Conservation (phyloP, 2,329 filamentous ascomycete genomes). For the Penicillium hordei region DNA sequence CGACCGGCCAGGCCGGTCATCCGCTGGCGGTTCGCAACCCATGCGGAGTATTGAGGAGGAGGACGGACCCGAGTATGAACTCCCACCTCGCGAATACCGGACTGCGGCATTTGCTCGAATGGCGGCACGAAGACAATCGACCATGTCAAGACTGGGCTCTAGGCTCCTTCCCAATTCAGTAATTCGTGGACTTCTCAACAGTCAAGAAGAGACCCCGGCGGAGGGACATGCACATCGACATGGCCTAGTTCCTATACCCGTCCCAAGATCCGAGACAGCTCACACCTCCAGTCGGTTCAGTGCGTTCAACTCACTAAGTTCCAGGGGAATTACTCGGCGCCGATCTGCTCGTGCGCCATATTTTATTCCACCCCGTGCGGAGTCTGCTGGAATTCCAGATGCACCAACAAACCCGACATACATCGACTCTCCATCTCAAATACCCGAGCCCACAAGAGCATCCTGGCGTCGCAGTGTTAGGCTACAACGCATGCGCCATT, state of each 20-base stretch:
- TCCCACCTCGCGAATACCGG: slow-evolving; percentile 32
- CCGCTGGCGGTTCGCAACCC: slow-evolving; percentile 18
- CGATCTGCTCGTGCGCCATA: slow-evolving; percentile 43
- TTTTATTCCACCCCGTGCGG: slow-evolving; percentile 37
- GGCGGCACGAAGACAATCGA: slow-evolving; percentile 45
- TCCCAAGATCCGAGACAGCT: slow-evolving; percentile 35
- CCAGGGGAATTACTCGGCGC: slow-evolving; percentile 42
- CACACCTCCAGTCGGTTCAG: slow-evolving; percentile 41
- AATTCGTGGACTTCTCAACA: slow-evolving; percentile 45
- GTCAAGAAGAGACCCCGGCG: slow-evolving; percentile 47
- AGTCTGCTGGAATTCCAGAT: slow-evolving; percentile 35
- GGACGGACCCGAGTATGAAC: slow-evolving; percentile 34
- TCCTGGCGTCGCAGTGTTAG: slow-evolving; percentile 44
- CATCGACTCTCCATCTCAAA: slow-evolving; percentile 28
- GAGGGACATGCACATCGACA: slow-evolving; percentile 48
- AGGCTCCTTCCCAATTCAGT: slow-evolving; percentile 50
- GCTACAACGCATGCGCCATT: slow-evolving; percentile 46
- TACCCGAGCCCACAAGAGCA: slow-evolving; percentile 32
- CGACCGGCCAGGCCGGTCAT: slow-evolving; percentile 9
- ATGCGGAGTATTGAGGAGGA: slow-evolving; percentile 42
- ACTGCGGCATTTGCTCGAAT: slow-evolving; percentile 36
- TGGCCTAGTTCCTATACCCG: slow-evolving; percentile 41
- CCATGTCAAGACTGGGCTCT: slow-evolving; percentile 51
- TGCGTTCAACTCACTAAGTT: slow-evolving; percentile 41
- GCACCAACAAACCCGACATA: slow-evolving; percentile 27